These are phyloP conservation scores for Diutina scorzettiae DNA, from an alignment of 1,139 yeast species.

Conservation along the genomic window DNA sequence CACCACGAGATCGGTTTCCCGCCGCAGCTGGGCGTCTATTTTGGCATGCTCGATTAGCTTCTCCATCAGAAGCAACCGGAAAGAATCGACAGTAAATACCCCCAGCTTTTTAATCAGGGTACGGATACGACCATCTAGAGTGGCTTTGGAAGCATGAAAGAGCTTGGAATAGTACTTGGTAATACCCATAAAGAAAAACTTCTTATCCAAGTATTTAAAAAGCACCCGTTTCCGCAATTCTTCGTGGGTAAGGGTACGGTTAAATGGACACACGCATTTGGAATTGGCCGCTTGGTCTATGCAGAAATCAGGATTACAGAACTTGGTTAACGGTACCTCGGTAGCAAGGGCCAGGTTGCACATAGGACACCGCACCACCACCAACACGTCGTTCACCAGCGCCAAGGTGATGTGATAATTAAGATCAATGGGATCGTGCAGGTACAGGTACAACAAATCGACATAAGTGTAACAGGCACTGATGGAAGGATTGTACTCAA, in stretches of 20 bases:
- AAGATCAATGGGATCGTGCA: slow-evolving; percentile 1
- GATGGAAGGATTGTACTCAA: slow-evolving; percentile 13
- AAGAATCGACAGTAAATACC: neutral
- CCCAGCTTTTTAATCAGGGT: slow-evolving; percentile 5
- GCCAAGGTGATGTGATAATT: slow-evolving; percentile 6
- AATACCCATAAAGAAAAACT: slow-evolving; percentile 3
- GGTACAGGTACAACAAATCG: slow-evolving; percentile 4
- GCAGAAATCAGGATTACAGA: slow-evolving; percentile 14
- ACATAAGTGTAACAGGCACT: slow-evolving; percentile 1
- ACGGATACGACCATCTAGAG: neutral
- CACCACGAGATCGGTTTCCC: neutral
- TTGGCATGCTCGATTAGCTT: neutral
- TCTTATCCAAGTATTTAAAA: slow-evolving; percentile 12
- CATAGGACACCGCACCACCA: slow-evolving; percentile 13
- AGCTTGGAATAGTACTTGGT: slow-evolving; percentile 2
- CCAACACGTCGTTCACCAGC: neutral
- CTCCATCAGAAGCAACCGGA: neutral
- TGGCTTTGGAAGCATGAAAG: neutral
- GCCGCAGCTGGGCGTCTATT: slow-evolving; percentile 2
- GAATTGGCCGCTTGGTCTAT: slow-evolving; percentile 1
- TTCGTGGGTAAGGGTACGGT: slow-evolving; percentile 11
- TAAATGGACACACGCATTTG: slow-evolving; percentile 8
- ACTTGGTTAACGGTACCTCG: slow-evolving; percentile 13
- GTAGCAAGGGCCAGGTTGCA: slow-evolving; percentile 10
- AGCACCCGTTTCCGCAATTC: slow-evolving; percentile 15